Evolutionary conservation across 768 basidiomycete species (phyloP).

Genomic region (Paxillus ammoniavirescens): DNA sequence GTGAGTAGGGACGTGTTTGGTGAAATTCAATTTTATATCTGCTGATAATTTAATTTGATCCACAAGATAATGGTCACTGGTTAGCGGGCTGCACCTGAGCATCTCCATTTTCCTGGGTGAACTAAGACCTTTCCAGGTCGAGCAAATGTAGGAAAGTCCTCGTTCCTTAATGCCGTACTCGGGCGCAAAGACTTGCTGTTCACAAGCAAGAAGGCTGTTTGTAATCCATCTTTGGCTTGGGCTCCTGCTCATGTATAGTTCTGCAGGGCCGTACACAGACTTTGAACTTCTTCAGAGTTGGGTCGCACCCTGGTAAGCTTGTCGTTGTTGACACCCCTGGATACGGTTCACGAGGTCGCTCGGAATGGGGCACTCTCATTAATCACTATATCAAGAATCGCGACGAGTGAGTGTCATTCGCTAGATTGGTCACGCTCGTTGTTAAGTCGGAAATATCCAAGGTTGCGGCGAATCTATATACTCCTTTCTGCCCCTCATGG

Average conservation of each 20-base stretch:
- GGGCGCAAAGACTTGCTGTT: constrained; percentile 54
- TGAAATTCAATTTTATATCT: not conserved
- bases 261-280: constrained; percentile 67
- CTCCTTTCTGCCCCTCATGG: constrained; percentile 69
- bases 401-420: constrained; percentile 47
- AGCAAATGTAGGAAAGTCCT: constrained; percentile 78
- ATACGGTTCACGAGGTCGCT: constrained; percentile 70
- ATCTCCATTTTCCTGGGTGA: not conserved
- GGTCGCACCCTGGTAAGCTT: constrained; percentile 50
- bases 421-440: not conserved
- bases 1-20: constrained; percentile 15
- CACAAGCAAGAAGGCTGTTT: constrained; percentile 70
- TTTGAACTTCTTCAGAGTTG: constrained; percentile 73
- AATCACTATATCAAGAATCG: constrained; percentile 61
- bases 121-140: constrained; percentile 45
- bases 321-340: constrained; percentile 80
- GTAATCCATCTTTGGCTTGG: constrained; percentile 20
- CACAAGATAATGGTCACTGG: constrained; percentile 28
- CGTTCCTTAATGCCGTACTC: constrained; percentile 67
- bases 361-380: constrained; percentile 75
- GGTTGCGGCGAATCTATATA: constrained; percentile 69
- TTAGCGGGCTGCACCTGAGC: constrained; percentile 4
- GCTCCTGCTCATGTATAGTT: not conserved
- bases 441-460: constrained; percentile 23
- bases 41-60: not conserved